Base-by-base conservation (phyloP, 176 grass and related monocot genomes). In the Alopecurus myosuroides region DNA sequence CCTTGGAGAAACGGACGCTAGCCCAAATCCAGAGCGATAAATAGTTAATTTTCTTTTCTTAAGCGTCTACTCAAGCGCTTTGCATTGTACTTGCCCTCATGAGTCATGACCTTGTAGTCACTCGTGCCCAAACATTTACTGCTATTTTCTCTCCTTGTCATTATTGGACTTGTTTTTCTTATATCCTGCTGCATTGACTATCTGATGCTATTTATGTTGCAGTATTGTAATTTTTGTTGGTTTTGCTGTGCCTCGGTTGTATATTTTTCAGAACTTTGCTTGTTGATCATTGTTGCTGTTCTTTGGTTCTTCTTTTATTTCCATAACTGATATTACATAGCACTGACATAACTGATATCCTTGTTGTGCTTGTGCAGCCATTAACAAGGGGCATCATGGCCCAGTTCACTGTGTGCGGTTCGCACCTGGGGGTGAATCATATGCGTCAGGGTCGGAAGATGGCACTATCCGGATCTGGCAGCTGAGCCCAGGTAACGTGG, bases 331-430 rank as follows among this genome's bases (percentile, higher is more conserved):
- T 44, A 44, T 29, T 41, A 33, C 2, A 66, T 19, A 20, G 31
- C 15, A n/a, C 28, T 22, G 26, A 73, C 40, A 56, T 73, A 40
- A 65, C 25, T 39, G 77, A 62, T 20, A 30, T 35, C 9, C 17
- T 3, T 63, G 3, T 35, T 66, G 14, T 49, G 25, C 39, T 9
- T 13, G n/a, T 5, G 31, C 86, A 97, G 92, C 86, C 31, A 94
- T 90, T 86, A 94, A 97, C 81, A 94, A 97, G 86, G 95, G 95
- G 20, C 95, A 97, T 70, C 95, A 97, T 78, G 95, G 95, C 9
- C 92, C 92, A 35, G 92, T 97, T 31, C 95, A 97, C 61, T 97
- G 95, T 12, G 92, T 97, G n/a, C 88, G 88, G 45, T 94, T 97
- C 18, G 91, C 95, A 25, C 95, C 95, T 75, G 74, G 82, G 28